Percentiles rank a stretch among this genome's conserved stretches.
Evolutionary conservation across 2,329 filamentous ascomycete genomes (phyloP).

Genomic region (Ophiosphaerella herpotricha): DNA sequence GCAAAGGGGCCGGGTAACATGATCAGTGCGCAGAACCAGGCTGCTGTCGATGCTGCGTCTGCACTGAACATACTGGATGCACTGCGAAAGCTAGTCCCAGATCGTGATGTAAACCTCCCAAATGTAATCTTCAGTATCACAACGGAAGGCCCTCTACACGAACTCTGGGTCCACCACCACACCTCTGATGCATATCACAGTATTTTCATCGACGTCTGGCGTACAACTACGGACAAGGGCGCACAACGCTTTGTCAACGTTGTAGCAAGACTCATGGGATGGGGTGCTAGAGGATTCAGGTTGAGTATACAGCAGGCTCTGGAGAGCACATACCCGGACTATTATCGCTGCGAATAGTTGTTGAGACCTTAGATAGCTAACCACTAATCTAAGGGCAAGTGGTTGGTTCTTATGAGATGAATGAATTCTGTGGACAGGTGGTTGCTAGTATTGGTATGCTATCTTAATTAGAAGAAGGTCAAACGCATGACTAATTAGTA

Average conservation of each 20-base stretch:
- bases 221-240: not conserved
- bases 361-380: too few relatives aligned
- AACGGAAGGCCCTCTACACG: conserved; percentile 12
- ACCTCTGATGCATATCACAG: not conserved
- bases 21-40: conserved; percentile 14
- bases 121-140: not conserved
- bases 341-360: too few relatives aligned
- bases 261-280: not conserved
- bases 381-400: too few relatives aligned
- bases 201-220: not conserved
- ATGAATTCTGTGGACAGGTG: too few relatives aligned
- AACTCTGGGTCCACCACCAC: conserved; percentile 12
- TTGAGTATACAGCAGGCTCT: too few relatives aligned
- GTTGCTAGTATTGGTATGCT: too few relatives aligned
- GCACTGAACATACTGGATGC: conserved; percentile 10
- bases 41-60: conserved; percentile 9
- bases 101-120: not conserved
- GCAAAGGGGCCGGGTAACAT: conserved; percentile 11
- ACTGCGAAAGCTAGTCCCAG: not conserved
- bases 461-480: too few relatives aligned
- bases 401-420: too few relatives aligned
- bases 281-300: not conserved
- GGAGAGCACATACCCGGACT: too few relatives aligned
- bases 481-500: too few relatives aligned
- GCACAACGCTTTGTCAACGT: not conserved